Evolutionary conservation across 2,329 filamentous ascomycete species (phyloP).

Genomic region (Cladophialophora bantiana): DNA sequence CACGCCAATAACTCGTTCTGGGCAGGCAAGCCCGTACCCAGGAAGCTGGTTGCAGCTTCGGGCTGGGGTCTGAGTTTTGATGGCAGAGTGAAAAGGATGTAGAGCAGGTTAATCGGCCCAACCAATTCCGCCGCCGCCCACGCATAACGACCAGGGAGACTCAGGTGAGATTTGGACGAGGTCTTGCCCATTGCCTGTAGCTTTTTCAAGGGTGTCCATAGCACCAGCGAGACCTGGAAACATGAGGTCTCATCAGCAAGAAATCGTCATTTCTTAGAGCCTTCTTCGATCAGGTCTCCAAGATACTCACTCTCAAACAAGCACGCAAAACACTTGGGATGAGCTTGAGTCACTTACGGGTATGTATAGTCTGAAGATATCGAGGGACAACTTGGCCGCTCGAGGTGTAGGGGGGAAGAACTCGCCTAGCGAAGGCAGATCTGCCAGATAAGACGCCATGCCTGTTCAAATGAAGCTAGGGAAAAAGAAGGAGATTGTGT

Average conservation of each 20-base stretch:
- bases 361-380: constrained; percentile 51
- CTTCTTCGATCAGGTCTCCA: not conserved
- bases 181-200: constrained; percentile 93
- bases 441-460: constrained; percentile 38
- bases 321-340: not conserved
- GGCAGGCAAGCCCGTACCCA: constrained; percentile 43
- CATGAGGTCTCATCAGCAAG: constrained; percentile 61
- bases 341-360: not conserved
- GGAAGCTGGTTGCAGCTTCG: constrained; percentile 29
- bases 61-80: constrained; percentile 46
- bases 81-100: constrained; percentile 76
- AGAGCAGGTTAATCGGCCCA: constrained; percentile 77
- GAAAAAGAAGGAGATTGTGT: not conserved
- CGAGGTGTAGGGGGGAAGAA: constrained; percentile 51
- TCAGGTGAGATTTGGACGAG: constrained; percentile 69
- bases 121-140: constrained; percentile 90
- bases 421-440: constrained; percentile 43
- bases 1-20: constrained; percentile 48
- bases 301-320: not conserved
- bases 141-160: constrained; percentile 84
- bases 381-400: constrained; percentile 47
- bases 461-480: not conserved
- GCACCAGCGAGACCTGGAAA: constrained; percentile 75
- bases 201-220: constrained; percentile 50
- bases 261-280: not conserved